These are phyloP conservation scores for Wickerhamiella kurtzmanii DNA, from an alignment of 805 yeast genomes.

Conservation along the genomic window DNA sequence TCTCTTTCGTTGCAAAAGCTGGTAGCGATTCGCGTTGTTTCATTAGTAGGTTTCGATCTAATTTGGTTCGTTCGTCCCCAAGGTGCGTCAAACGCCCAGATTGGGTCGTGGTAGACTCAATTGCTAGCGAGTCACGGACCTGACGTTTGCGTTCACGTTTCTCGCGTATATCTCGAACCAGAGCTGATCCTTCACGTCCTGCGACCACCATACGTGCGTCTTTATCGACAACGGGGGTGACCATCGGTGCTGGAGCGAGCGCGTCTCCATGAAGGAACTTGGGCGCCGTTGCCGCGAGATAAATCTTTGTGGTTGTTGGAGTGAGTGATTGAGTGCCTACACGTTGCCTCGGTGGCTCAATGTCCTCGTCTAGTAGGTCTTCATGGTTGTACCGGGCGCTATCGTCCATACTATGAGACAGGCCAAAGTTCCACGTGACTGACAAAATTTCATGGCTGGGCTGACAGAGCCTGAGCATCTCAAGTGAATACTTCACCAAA, in stretches of 20 bases:
- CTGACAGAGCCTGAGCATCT: neutral
- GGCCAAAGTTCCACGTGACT: neutral
- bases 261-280: neutral
- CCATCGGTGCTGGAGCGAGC: neutral
- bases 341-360: no score
- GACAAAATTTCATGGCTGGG: neutral
- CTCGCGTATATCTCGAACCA: constrained; percentile 20
- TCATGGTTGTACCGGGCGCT: constrained; percentile 3
- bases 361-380: neutral
- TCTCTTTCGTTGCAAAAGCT: constrained; percentile 30
- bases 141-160: constrained; percentile 1
- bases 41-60: no score
- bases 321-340: neutral
- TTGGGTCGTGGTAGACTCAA: neutral
- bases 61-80: no score
- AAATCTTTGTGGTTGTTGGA: neutral
- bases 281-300: neutral
- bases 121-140: neutral
- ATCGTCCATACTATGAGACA: neutral
- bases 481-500: neutral
- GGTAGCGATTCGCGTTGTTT: neutral
- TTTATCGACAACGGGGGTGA: constrained; percentile 3
- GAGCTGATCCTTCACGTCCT: constrained; percentile 1
- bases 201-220: constrained; percentile 2
- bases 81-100: no score